Evolutionary conservation across 1,284 basidiomycete species (phyloP), one percentile per base, ranked within the genome.

Genomic region (Ustilago esculenta): DNA sequence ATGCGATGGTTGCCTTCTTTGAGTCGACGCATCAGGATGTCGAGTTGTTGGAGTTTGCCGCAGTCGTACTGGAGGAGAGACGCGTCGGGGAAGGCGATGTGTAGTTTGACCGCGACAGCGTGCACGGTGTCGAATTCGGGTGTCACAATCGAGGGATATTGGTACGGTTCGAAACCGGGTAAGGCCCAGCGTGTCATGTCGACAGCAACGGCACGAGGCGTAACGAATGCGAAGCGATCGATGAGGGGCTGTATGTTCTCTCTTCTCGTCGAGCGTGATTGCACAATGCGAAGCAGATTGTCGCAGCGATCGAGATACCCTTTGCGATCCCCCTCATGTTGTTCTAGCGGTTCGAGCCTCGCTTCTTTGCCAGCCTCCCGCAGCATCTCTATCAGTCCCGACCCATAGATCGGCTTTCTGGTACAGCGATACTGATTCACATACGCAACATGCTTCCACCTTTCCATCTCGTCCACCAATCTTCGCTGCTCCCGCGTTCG

Each of bases 41-140:
- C 87, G 4, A 98, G 87, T 66, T 90, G 87, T 79, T 97, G 94
- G 15, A 98, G 86, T 82, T 98, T 98, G 44, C 94, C 94, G 76
- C 95, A 97, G 82, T 98, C 94, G 82, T 94, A 98, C 80, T 97
- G 94, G 5, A 97, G 85, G 23, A 97, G 85, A 0, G 89, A 92
- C 0, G 90, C 87, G 75, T 96, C 92, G 0, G 94, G 94, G 81
- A 98, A 97, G 0, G 93, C 93, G 55, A 98, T 92, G 76, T 94
- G 92, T 24, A 94, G 86, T 80, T 92, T 93, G 70, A 93, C 91
- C 37, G 86, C 87, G 0, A 90, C 84, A 1, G 85, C 86, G 76
- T 93, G 92, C 23, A 97, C 85, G 0, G 84, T 84, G 60, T 76
- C 83, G 20, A 78, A 82, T 39, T 75, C 66, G 81, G 82, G 67